phyloP scores from a whole-genome alignment of 306 rosid species.

The Rosa multiflora region DNA sequence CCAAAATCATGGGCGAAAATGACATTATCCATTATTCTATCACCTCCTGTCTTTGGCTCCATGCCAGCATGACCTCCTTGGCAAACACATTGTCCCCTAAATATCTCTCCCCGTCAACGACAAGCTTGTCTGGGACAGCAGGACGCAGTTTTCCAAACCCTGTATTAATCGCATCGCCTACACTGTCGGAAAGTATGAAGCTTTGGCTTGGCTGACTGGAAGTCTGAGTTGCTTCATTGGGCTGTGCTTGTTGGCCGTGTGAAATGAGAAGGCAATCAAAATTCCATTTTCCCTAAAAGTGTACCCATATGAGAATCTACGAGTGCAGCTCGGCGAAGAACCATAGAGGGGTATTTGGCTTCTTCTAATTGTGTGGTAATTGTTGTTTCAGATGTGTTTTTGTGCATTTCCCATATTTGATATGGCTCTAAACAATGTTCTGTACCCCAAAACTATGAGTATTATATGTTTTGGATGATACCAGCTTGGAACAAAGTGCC shows the following conservation, averaged over 20 bases:
- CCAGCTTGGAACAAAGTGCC: no score
- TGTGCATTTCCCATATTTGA: constrained; percentile 29
- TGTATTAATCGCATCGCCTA: constrained; percentile 94
- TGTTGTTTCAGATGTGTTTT: constrained; percentile 37
- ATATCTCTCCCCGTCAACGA: constrained; percentile 70
- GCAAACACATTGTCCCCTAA: constrained; percentile 79
- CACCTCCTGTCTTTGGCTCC: constrained; percentile 67
- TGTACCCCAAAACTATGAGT: not conserved
- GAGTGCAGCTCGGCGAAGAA: constrained; percentile 90
- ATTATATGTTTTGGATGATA: no score
- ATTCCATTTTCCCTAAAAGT: constrained; percentile 83
- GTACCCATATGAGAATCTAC: constrained; percentile 81
- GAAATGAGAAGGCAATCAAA: constrained; percentile 89
- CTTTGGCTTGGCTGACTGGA: constrained; percentile 93
- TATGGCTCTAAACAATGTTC: constrained; percentile 35
- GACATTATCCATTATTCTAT: constrained; percentile 68
- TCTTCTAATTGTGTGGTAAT: constrained; percentile 22
- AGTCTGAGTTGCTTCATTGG: constrained; percentile 71
- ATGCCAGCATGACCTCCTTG: constrained; percentile 83
- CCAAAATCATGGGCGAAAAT: constrained; percentile 75
- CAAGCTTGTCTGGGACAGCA: constrained; percentile 88
- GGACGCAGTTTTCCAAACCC: constrained; percentile 85
- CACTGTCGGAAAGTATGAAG: constrained; percentile 94
- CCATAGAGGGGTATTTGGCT: constrained; percentile 36
- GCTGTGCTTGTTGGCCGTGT: constrained; percentile 73